Evolutionary conservation across 139 green algal species (phyloP).

Genomic region (Haematococcus sp.): DNA sequence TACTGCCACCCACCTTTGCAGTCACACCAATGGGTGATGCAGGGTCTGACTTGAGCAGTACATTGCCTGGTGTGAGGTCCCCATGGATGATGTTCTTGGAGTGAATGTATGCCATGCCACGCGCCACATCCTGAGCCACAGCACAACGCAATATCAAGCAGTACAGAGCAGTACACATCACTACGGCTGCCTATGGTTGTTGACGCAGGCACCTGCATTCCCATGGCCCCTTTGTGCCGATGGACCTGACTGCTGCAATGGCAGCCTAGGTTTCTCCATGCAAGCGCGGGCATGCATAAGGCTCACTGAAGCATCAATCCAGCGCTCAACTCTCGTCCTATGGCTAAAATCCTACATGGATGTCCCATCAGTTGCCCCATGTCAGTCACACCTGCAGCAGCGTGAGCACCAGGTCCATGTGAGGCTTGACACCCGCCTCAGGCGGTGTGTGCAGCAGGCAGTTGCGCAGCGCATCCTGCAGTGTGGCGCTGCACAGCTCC

Average conservation of each 20-base stretch:
- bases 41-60: conserved; percentile 18
- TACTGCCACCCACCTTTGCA: neutral
- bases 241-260: no score
- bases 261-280: neutral
- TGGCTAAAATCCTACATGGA: no score
- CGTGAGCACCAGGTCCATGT: neutral
- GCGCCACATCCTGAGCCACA: conserved; percentile 1
- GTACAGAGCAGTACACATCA: neutral
- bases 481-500: conserved; percentile 1
- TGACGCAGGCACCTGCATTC: neutral
- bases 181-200: no score
- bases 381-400: neutral
- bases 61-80: conserved; percentile 22
- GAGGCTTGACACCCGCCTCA: neutral
- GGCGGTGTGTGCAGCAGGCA: neutral
- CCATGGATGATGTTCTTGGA: conserved; percentile 28
- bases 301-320: no score
- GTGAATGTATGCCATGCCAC: conserved; percentile 24
- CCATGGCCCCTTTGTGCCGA: neutral
- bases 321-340: no score
- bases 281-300: no score
- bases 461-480: neutral
- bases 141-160: neutral
- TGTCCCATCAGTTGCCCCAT: no score
- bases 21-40: neutral